phyloP scores from a whole-genome alignment of 1,284 basidiomycete genomes.

The Trichosporon coremiiforme region DNA sequence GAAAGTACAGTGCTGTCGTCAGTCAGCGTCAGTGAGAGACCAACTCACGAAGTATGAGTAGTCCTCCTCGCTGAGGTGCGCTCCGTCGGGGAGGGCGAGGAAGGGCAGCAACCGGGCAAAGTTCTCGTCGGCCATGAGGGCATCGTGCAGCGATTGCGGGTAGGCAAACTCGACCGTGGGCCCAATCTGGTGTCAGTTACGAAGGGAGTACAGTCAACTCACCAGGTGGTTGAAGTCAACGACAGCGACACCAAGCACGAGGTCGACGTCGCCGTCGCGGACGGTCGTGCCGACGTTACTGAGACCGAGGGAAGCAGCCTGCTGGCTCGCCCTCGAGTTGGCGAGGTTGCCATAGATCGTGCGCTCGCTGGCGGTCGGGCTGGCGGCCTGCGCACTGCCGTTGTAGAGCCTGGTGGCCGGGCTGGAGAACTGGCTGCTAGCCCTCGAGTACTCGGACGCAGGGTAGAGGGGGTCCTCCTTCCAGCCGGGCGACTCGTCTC shows the following conservation, averaged over 20 bases:
- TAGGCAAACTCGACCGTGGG: conserved; percentile 79
- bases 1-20: conserved; percentile 64
- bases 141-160: conserved; percentile 61
- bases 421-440: background rate
- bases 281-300: conserved; percentile 6
- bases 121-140: conserved; percentile 76
- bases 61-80: conserved; percentile 90
- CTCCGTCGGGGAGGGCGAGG: conserved; percentile 95
- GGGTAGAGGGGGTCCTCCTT: conserved; percentile 26
- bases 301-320: conserved; percentile 2
- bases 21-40: conserved; percentile 20
- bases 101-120: conserved; percentile 85
- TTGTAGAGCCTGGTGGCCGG: conserved; percentile 1
- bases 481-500: conserved; percentile 28
- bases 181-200: conserved; percentile 66
- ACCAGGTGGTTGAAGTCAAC: conserved; percentile 91
- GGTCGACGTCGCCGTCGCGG: conserved; percentile 27
- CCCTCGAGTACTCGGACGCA: conserved; percentile 15
- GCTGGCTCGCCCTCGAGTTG: conserved; percentile 8
- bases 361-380: conserved; percentile 8
- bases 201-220: conserved; percentile 38
- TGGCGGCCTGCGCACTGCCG: background rate
- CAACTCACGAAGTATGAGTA: conserved; percentile 80
- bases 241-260: conserved; percentile 75
- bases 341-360: conserved; percentile 17